Conservation (phyloP, 2,329 filamentous ascomycete genomes). For the Corynespora cassiicola region DNA sequence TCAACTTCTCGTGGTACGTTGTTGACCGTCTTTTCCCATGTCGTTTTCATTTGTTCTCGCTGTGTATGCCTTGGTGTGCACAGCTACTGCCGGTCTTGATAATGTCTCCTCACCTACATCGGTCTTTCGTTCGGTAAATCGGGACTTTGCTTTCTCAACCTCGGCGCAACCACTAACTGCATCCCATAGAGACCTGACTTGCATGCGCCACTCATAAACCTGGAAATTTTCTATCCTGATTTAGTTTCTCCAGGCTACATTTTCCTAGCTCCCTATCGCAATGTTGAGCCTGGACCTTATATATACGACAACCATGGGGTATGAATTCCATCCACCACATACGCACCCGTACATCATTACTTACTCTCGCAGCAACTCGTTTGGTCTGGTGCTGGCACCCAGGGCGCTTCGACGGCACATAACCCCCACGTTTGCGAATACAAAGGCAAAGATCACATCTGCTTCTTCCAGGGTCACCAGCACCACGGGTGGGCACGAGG, state of each 20-base stretch:
- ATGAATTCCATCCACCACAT: constrained; percentile 17
- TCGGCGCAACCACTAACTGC: not conserved
- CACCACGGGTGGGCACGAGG: constrained; percentile 59
- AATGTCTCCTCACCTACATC: constrained; percentile 8
- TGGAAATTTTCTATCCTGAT: constrained; percentile 16
- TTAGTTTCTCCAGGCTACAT: constrained; percentile 50
- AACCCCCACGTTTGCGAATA: constrained; percentile 57
- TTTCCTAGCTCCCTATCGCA: constrained; percentile 57
- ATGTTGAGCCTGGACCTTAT: constrained; percentile 45
- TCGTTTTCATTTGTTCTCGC: constrained; percentile 2
- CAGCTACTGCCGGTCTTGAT: constrained; percentile 5
- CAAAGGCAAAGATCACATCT: constrained; percentile 56
- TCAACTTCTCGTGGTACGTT: too few species aligned
- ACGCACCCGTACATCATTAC: not conserved
- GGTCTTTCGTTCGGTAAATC: constrained; percentile 10
- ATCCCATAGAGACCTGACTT: constrained; percentile 43
- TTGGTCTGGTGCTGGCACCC: constrained; percentile 54
- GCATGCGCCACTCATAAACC: constrained; percentile 42
- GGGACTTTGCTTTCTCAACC: too few species aligned
- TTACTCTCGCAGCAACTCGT: constrained; percentile 49
- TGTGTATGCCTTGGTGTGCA: not conserved
- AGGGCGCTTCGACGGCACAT: constrained; percentile 54
- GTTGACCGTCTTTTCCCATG: not conserved
- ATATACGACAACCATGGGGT: constrained; percentile 59
- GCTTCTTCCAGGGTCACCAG: constrained; percentile 60